phyloP scores from a whole-genome alignment of 148 eudicot species.

The Chenopodium suecicum region DNA sequence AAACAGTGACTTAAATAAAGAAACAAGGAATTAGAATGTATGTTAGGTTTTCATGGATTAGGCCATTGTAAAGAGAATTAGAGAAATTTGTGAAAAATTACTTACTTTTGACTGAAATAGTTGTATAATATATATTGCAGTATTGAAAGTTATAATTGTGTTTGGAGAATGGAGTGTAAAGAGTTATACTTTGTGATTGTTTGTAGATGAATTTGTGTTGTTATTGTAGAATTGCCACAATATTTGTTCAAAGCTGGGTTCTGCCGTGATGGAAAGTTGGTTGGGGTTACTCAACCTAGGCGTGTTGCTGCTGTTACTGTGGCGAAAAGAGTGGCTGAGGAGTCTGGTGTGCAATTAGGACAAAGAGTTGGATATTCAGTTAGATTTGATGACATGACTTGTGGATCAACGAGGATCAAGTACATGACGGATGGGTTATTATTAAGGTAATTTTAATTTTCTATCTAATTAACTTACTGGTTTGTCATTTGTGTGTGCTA shows the following conservation, averaged over 20 bases:
- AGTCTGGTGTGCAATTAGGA: constrained; percentile 77
- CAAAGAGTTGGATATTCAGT: constrained; percentile 88
- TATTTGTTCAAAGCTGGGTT: constrained; percentile 71
- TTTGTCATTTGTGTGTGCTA: neutral
- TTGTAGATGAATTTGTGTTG: constrained; percentile 7
- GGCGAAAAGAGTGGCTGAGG: constrained; percentile 96
- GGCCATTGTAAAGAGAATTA: neutral
- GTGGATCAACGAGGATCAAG: constrained; percentile 78
- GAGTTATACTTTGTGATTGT: neutral
- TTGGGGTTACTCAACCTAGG: constrained; percentile 96
- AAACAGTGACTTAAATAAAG: neutral
- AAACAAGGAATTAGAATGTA: neutral
- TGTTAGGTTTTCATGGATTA: neutral
- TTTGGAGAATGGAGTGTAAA: neutral
- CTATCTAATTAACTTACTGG: neutral
- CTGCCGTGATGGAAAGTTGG: constrained; percentile 61
- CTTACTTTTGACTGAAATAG: no score
- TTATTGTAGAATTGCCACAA: constrained; percentile 71
- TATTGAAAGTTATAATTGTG: neutral
- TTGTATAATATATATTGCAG: neutral
- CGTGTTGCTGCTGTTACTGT: constrained; percentile 95
- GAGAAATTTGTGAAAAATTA: neutral
- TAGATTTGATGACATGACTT: constrained; percentile 90
- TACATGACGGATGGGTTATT: constrained; percentile 97
- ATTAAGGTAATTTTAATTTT: constrained; percentile 52